These are phyloP conservation scores for Raphanus sativus DNA, from an alignment of 345 rosid species.

Conservation along the genomic window DNA sequence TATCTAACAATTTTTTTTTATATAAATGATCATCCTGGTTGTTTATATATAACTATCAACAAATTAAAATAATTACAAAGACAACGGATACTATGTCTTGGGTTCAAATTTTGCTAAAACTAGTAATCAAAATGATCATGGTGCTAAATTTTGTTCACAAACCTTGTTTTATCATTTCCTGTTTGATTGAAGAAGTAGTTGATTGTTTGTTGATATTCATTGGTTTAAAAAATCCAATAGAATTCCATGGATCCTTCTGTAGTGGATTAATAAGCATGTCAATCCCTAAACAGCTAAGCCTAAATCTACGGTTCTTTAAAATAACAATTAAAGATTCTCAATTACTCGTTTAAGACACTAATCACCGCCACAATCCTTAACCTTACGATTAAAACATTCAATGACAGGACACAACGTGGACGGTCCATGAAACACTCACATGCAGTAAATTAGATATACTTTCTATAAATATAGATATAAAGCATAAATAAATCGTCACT, in stretches of 20 bases:
- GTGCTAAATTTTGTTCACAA: not conserved
- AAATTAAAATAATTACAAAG: not conserved
- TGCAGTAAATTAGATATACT: slow-evolving; percentile 13
- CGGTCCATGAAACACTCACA: slow-evolving; percentile 40
- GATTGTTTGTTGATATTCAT: slow-evolving; percentile 2
- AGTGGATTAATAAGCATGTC: slow-evolving; percentile 34
- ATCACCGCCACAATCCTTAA: slow-evolving; percentile 32
- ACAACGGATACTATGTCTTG: not conserved
- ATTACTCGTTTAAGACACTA: slow-evolving; percentile 36
- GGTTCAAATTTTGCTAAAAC: not conserved
- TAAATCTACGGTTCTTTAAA: slow-evolving; percentile 25
- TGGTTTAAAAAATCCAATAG: slow-evolving; percentile 26
- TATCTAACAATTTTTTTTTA: not conserved
- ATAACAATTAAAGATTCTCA: slow-evolving; percentile 46
- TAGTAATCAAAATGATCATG: not conserved
- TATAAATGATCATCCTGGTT: not conserved
- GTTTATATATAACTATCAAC: not conserved
- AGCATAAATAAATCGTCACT: not conserved
- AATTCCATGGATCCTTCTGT: slow-evolving; percentile 20
- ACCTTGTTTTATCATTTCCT: not conserved
- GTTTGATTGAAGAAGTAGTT: not conserved
- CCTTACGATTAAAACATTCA: slow-evolving; percentile 28
- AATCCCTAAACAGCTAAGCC: slow-evolving; percentile 49
- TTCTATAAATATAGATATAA: slow-evolving; percentile 6
- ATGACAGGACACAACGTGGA: slow-evolving; percentile 32